Conservation (phyloP, 2,329 filamentous ascomycete species). For the Cytospora schulzeri region DNA sequence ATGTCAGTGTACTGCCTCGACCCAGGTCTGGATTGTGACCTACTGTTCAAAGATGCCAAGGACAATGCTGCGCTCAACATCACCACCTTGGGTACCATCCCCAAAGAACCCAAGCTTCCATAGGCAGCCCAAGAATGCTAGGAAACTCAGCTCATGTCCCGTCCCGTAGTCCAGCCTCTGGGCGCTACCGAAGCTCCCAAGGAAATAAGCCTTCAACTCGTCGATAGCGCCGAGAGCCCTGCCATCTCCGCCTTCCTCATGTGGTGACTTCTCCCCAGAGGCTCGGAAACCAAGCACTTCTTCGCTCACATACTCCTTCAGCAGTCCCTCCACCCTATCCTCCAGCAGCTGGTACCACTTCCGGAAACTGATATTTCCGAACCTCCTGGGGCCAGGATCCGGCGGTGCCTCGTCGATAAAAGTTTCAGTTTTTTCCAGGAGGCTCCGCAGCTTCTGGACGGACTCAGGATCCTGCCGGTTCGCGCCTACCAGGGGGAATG, state of each 20-base stretch:
- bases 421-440: conserved; percentile 65
- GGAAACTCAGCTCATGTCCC: conserved; percentile 91
- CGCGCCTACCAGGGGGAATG: conserved; percentile 46
- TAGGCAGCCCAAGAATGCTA: conserved; percentile 85
- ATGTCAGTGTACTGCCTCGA: conserved; percentile 22
- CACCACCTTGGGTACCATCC: conserved; percentile 50
- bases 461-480: conserved; percentile 52
- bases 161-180: conserved; percentile 94
- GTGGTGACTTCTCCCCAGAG: neutral
- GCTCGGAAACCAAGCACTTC: conserved; percentile 35
- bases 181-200: conserved; percentile 84
- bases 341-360: conserved; percentile 77
- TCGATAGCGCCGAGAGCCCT: conserved; percentile 37
- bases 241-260: conserved; percentile 18
- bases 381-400: conserved; percentile 81
- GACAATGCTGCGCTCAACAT: conserved; percentile 78
- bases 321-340: conserved; percentile 56
- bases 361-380: conserved; percentile 89
- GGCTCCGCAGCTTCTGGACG: conserved; percentile 63
- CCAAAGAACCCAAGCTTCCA: conserved; percentile 88
- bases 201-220: conserved; percentile 77
- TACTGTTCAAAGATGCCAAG: conserved; percentile 81
- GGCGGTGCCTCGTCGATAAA: conserved; percentile 81
- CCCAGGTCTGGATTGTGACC: conserved; percentile 38
- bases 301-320: conserved; percentile 58